Evolutionary conservation across 257 asterid species (phyloP), one percentile per base, ranked within the genome.

Genomic region (Ophiorrhiza pumila): DNA sequence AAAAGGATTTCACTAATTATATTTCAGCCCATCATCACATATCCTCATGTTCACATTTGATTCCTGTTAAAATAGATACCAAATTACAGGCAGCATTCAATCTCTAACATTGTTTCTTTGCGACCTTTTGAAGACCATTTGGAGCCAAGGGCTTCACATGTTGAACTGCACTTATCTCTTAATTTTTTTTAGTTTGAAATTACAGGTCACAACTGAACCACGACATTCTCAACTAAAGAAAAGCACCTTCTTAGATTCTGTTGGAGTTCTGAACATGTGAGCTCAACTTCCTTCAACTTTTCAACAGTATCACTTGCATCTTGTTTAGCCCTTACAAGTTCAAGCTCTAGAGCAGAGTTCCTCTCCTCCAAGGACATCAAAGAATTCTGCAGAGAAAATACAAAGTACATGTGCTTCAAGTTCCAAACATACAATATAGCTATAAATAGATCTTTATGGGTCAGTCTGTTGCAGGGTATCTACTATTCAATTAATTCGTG

Each of bases 261-360:
- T 71, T 87, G 92, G 61, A 92, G 87, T 77, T 87, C 90, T 69
- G 76, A 84, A 87, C 93, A 89, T 25, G 82, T 78, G 74, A 85
- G 82, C 78, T 90, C 97, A 81, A 89, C 94, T 77, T 91, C 96
- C 83, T 62, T 82, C 90, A 93, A 80, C 83, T 91, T 93, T 32
- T 79, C 60, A 73, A 87, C 72, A 55, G 94, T 84, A 75, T 59
- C 69, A 74, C 66, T 85, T 42, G 91, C 85, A 70, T 87, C 97
- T 79, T 90, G 87, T 83, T 83, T 92, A 76, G 85, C 86, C 83
- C 73, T 87, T 66, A 83, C 77, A 74, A 95, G 96, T 74, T 95
- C 97, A 58, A 47, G 75, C 90, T 85, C 94, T 73, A 95, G 87
- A 75, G 78, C 69, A 5, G 85, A 73, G 74, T 90, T 95, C 87